Evolutionary conservation across 495 filamentous ascomycete genomes (phyloP).

Genomic region (Hapsidospora chrysogenum): DNA sequence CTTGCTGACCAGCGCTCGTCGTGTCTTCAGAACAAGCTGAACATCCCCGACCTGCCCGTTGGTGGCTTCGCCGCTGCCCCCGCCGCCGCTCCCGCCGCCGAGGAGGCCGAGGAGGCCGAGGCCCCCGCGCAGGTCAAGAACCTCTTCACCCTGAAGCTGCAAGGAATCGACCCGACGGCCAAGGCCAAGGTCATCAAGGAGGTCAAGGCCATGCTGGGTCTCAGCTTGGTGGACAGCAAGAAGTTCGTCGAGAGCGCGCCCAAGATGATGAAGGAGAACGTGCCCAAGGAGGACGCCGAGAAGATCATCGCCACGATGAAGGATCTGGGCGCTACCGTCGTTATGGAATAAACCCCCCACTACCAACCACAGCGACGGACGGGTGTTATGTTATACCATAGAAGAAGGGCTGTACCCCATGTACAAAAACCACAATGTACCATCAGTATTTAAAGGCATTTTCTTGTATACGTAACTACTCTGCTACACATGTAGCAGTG

Average conservation of each 20-base stretch:
- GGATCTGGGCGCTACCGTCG: slow-evolving; percentile 71
- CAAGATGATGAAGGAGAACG: slow-evolving; percentile 95
- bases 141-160: slow-evolving; percentile 86
- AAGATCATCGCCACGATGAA: slow-evolving; percentile 94
- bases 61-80: slow-evolving; percentile 56
- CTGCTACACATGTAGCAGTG: too few species aligned
- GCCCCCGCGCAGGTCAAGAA: slow-evolving; percentile 86
- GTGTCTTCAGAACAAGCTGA: slow-evolving; percentile 58
- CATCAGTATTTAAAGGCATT: too few species aligned
- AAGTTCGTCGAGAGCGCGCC: slow-evolving; percentile 98
- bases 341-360: slow-evolving; percentile 55
- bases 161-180: slow-evolving; percentile 66
- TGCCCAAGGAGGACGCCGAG: slow-evolving; percentile 96
- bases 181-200: slow-evolving; percentile 99
- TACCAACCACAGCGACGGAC: too few species aligned
- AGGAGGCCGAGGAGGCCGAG: slow-evolving; percentile 67
- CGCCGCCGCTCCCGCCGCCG: slow-evolving; percentile 41
- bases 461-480: too few species aligned
- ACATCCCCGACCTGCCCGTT: slow-evolving; percentile 94
- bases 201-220: slow-evolving; percentile 85
- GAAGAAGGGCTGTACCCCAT: slow-evolving; percentile 4
- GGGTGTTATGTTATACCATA: neutral
- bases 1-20: slow-evolving; percentile 7
- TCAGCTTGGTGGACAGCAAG: slow-evolving; percentile 98
- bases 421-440: slow-evolving; percentile 13